Base-by-base conservation (phyloP, 106 monocot species). In the Platanthera zijinensis region DNA sequence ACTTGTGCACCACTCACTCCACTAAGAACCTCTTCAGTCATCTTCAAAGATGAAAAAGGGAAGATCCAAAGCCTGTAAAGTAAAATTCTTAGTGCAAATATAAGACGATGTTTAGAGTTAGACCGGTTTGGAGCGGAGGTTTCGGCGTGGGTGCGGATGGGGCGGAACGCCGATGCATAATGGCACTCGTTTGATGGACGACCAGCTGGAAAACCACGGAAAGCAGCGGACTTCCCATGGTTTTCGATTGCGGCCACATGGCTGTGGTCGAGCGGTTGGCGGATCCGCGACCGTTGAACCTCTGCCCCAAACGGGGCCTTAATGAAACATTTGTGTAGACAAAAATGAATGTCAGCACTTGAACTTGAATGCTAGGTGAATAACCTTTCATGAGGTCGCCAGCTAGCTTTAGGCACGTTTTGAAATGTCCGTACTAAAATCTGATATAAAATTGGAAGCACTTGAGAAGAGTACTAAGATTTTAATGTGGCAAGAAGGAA, bases 381-480 rank as follows among this genome's bases (percentile, higher is more conserved):
- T 30, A 77, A 96, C 96, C 90, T 97, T 84, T 97, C 93, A 80
- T 86, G 87, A 8, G 79, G 85, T 78, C 88, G 80, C 93, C 93
- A 97, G 52, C 64, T 85, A 78, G 96, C 89, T 87, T 79, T 93
- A 0, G 96, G 96, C 12, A 94, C 86, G 74, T 85, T 88, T 52
- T 74, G 91, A 81, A 91, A 87, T 50, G 93, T 89, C 50, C 85
- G 84, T 48, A 97, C 82, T 59, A 97, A 77, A 45, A 87, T 28
- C 96, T 96, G 78, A 14, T 48, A 63, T n/a, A 71, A 67, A 75
- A 73, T 71, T 32, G 21, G 32, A 57, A 53, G 11, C 62, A 71
- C 25, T 2, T 48, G 51, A 82, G 5, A 61, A 13, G 53, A 15
- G 56, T 14, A 39, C 6, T 54, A 75, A 10, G 14, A 45, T 15